A percentile compares a stretch with the other conserved stretches of the same genome.
Evolutionary conservation across 495 filamentous ascomycete species (phyloP).

Genomic region (Trichoderma gamsii): DNA sequence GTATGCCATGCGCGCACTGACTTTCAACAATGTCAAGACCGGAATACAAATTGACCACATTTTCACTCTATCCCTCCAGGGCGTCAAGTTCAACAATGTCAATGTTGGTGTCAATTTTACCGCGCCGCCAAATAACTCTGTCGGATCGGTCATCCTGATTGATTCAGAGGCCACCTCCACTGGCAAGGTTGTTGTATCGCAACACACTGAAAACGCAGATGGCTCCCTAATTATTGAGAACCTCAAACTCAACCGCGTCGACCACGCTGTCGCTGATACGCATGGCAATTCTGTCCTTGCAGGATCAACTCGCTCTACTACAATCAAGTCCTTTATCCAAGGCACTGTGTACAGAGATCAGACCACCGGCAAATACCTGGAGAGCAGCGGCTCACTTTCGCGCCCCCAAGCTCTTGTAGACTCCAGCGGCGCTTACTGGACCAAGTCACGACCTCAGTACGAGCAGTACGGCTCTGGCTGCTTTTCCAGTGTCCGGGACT

Average conservation of each 20-base stretch:
- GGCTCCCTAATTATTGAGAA: constrained; percentile 77
- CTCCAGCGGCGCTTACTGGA: constrained; percentile 23
- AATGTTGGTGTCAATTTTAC: constrained; percentile 73
- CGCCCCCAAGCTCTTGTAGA: constrained; percentile 29
- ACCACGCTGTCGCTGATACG: constrained; percentile 46
- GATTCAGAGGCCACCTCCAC: constrained; percentile 60
- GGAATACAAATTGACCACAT: constrained; percentile 35
- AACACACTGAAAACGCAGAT: constrained; percentile 35
- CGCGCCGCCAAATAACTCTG: constrained; percentile 44
- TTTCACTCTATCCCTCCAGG: constrained; percentile 33
- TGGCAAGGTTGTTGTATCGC: constrained; percentile 24
- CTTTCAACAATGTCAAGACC: constrained; percentile 75
- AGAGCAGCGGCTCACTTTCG: constrained; percentile 2
- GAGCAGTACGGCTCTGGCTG: constrained; percentile 33
- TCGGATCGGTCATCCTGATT: constrained; percentile 71
- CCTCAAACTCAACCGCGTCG: constrained; percentile 51
- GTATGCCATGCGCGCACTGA: constrained; percentile 82
- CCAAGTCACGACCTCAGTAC: constrained; percentile 46
- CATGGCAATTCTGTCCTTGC: constrained; percentile 45
- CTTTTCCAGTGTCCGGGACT: constrained; percentile 15
- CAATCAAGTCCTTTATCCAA: constrained; percentile 40
- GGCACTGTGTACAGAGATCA: constrained; percentile 28
- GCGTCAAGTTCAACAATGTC: constrained; percentile 68
- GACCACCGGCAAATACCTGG: constrained; percentile 2
- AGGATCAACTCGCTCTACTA: constrained; percentile 41